Base-by-base conservation (phyloP, 495 filamentous ascomycete genomes). In the Trichodelitschia bisporula region DNA sequence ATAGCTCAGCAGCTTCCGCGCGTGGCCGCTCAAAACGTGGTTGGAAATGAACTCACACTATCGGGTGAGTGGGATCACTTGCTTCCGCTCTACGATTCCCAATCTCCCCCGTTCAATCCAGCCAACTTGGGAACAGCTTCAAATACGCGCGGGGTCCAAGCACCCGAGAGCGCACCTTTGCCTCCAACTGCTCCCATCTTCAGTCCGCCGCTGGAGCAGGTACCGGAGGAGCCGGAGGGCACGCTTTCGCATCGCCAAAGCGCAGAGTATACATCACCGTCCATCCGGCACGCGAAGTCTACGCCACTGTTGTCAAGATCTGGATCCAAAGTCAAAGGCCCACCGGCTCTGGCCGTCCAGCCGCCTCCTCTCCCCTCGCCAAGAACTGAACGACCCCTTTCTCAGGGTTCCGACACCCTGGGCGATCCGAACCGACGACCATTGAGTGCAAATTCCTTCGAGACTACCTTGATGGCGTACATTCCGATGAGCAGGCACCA, bases 151-250 rank as follows among this genome's bases (percentile, higher is more conserved):
- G 53, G 54, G 10, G 39, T 61, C 27, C 53, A 57, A 30, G 53
- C 62, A 0, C 47, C 55, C 0, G 58, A 64, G 15, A 60, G 67
- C 26, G 44, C 55, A 16, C 48, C 57, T 42, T 65, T 30, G 45
- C 59, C 15, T 46, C 51, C 33, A 53, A 58, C 19, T 42, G 61
- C 40, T 35, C 42, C 42, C n/a, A 44, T 34, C 27, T 51, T 49
- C 24, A 54, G 54, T 19, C 48, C 54, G 15, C 52, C 64, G 15
- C 44, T 80, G 18, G 57, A 68, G 21, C 59, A 79, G 35, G 74
- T 86, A 8, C 68, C 72, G 2, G 77, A 89, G 45, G 77, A 83
- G 41, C 64, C 69, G 25, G 76, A 82, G 26, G 10, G 32, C 12
- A 43, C 41, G 25, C 32, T 38, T 18, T 32, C 26, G 19, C 35